Percentiles rank a stretch among this genome's conserved stretches.
Conservation (phyloP, 2,329 filamentous ascomycete species). For the Aspergillus sclerotialis region DNA sequence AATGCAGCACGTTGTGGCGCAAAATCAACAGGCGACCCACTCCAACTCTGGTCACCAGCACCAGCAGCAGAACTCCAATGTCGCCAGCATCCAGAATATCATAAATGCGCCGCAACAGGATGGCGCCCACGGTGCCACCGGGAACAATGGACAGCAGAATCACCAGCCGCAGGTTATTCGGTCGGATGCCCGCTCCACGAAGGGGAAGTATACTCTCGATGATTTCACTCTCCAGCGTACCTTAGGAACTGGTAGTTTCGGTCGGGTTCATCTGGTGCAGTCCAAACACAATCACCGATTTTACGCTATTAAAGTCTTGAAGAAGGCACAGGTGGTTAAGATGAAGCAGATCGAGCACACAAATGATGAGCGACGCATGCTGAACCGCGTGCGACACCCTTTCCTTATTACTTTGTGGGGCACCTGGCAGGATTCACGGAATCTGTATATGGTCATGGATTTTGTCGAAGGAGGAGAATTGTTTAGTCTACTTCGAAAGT, state of each 20-base stretch:
- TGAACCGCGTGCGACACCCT: slow-evolving; percentile 93
- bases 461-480: slow-evolving; percentile 98
- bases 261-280: slow-evolving; percentile 91
- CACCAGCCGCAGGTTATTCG: slow-evolving; percentile 19
- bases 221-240: slow-evolving; percentile 91
- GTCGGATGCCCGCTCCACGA: slow-evolving; percentile 61
- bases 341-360: slow-evolving; percentile 99
- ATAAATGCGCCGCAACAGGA: slow-evolving; percentile 59
- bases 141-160: slow-evolving; percentile 8
- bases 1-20: slow-evolving; percentile 31
- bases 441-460: slow-evolving; percentile 99
- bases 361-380: slow-evolving; percentile 93
- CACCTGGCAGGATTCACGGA: slow-evolving; percentile 91
- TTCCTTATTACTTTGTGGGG: slow-evolving; percentile 98
- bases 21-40: slow-evolving; percentile 24
- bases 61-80: slow-evolving; percentile 52
- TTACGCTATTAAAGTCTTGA: slow-evolving; percentile 97
- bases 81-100: slow-evolving; percentile 75
- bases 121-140: slow-evolving; percentile 21
- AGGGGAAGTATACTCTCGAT: slow-evolving; percentile 90
- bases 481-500: slow-evolving; percentile 91
- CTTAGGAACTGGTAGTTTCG: slow-evolving; percentile 93
- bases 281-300: slow-evolving; percentile 97
- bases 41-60: slow-evolving; percentile 34
- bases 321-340: slow-evolving; percentile 97